phyloP scores from a whole-genome alignment of 352 stramenopile species.

The Pythium dissotocum region DNA sequence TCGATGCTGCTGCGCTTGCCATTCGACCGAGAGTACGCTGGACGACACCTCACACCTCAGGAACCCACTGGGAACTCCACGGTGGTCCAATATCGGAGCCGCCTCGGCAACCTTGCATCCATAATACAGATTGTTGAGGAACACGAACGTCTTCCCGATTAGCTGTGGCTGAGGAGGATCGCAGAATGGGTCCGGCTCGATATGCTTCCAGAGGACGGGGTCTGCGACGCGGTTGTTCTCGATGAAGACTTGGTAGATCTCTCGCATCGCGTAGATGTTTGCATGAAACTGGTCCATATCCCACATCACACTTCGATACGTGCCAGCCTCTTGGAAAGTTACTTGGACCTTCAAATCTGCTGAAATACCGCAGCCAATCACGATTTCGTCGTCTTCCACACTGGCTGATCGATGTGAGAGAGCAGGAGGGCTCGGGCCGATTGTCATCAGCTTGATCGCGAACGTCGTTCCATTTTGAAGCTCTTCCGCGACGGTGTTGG shows the following conservation, averaged over 20 bases:
- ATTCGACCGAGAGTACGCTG: constrained; percentile 74
- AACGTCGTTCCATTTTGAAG: constrained; percentile 69
- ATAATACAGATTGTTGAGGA: constrained; percentile 57
- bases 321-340: constrained; percentile 73
- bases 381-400: constrained; percentile 60
- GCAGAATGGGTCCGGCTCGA: constrained; percentile 73
- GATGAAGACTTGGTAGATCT: constrained; percentile 89
- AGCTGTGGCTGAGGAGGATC: constrained; percentile 63
- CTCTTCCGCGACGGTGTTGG: constrained; percentile 85
- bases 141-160: constrained; percentile 78
- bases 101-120: constrained; percentile 61
- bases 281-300: constrained; percentile 78
- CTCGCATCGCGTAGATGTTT: constrained; percentile 82
- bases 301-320: constrained; percentile 77
- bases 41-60: constrained; percentile 62
- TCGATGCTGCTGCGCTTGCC: constrained; percentile 65
- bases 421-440: constrained; percentile 27
- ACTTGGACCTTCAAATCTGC: constrained; percentile 80
- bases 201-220: constrained; percentile 23
- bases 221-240: constrained; percentile 56
- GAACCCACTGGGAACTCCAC: constrained; percentile 36
- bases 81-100: constrained; percentile 60
- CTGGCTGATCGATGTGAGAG: constrained; percentile 29
- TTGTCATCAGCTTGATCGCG: constrained; percentile 66
- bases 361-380: constrained; percentile 48